phyloP scores from a whole-genome alignment of 306 rosid species.

The Quillaja saponaria region DNA sequence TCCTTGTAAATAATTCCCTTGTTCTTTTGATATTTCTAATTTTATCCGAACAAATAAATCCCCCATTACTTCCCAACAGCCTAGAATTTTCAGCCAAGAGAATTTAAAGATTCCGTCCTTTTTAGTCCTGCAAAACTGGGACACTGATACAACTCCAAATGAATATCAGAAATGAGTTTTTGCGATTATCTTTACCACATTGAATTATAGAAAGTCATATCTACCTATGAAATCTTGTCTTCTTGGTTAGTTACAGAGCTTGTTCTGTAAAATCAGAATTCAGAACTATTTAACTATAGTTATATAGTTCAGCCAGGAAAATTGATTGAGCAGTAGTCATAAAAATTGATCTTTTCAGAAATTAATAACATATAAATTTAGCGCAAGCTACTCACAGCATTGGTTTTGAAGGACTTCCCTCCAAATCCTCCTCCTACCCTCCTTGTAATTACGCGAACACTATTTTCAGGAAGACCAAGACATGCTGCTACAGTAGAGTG shows the following conservation, averaged over 20 bases:
- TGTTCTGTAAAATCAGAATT: slow-evolving; percentile 14
- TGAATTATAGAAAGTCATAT: neutral
- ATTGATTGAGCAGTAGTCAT: slow-evolving; percentile 5
- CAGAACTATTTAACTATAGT: slow-evolving; percentile 1
- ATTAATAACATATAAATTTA: neutral
- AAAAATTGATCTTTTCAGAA: slow-evolving; percentile 3
- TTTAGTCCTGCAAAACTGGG: too few species aligned
- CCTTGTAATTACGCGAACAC: slow-evolving; percentile 80
- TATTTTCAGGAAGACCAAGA: slow-evolving; percentile 75
- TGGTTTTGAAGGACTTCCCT: slow-evolving; percentile 65
- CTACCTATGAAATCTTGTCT: neutral
- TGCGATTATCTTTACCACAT: neutral
- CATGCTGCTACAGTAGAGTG: slow-evolving; percentile 70
- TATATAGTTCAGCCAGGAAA: neutral
- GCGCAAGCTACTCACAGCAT: slow-evolving; percentile 53
- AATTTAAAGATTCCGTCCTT: too few species aligned
- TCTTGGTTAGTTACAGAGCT: neutral
- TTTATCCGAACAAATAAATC: too few species aligned
- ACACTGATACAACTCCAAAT: neutral
- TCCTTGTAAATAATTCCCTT: too few species aligned
- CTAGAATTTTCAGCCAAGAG: too few species aligned
- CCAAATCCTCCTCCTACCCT: slow-evolving; percentile 98
- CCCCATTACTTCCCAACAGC: too few species aligned
- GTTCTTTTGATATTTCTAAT: too few species aligned
- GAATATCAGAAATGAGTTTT: neutral